Conservation (phyloP, 139 green algal species). For the Picochlorum sp. region DNA sequence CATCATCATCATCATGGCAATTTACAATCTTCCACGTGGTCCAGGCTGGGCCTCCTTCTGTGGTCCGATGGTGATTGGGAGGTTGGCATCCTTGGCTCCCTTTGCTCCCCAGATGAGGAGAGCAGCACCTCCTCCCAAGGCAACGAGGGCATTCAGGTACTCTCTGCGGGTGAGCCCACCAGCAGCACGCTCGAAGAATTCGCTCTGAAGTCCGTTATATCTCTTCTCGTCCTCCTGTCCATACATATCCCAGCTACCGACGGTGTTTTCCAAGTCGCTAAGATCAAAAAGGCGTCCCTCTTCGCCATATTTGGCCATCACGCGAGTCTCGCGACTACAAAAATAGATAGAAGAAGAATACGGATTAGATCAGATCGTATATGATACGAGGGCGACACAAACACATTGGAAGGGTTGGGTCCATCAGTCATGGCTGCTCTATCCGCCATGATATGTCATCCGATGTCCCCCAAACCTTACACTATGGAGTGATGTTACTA, state of each 20-base stretch:
- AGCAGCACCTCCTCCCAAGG: slow-evolving; percentile 37
- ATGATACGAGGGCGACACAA: no score
- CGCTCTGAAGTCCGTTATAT: slow-evolving; percentile 66
- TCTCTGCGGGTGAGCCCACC: slow-evolving; percentile 73
- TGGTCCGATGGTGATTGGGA: slow-evolving; percentile 88
- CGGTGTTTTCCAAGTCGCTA: slow-evolving; percentile 80
- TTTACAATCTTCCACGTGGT: slow-evolving; percentile 24
- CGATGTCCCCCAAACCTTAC: no score
- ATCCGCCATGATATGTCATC: no score
- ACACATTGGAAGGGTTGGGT: no score
- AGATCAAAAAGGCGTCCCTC: slow-evolving; percentile 82
- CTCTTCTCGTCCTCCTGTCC: slow-evolving; percentile 76
- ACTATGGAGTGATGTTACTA: no score
- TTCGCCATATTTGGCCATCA: slow-evolving; percentile 76
- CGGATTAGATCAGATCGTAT: no score
- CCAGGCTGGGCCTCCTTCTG: slow-evolving; percentile 35
- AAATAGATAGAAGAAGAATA: no score
- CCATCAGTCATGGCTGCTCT: no score
- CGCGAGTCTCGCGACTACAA: slow-evolving; percentile 41
- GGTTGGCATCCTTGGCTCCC: slow-evolving; percentile 58
- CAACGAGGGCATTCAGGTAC: slow-evolving; percentile 72
- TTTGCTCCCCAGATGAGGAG: slow-evolving; percentile 67
- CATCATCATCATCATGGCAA: neutral
- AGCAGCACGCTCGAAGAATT: slow-evolving; percentile 90
- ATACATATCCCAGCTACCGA: slow-evolving; percentile 89